These are phyloP conservation scores for Candida chauliodis DNA, from an alignment of 805 yeast species.

Conservation along the genomic window DNA sequence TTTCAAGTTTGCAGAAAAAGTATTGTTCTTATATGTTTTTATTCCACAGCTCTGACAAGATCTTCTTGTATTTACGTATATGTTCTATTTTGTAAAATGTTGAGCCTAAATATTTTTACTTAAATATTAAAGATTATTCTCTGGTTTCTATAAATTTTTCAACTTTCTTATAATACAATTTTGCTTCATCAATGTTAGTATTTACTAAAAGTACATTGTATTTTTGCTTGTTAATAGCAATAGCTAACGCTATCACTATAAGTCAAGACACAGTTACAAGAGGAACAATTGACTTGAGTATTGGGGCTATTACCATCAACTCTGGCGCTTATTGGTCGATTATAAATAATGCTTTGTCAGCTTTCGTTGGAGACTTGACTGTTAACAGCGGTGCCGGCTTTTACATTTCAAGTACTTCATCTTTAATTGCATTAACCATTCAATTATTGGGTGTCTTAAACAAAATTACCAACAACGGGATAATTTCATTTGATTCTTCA, in stretches of 20 bases:
- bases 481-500: conserved; percentile 19
- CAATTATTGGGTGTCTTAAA: conserved; percentile 12
- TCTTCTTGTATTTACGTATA: too few relatives aligned
- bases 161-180: too few relatives aligned
- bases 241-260: conserved; percentile 3
- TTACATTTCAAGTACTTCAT: conserved; percentile 17
- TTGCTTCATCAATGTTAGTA: conserved; percentile 4
- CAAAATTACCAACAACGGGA: conserved; percentile 16
- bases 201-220: neutral
- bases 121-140: too few relatives aligned
- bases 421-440: conserved; percentile 11
- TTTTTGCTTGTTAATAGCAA: conserved; percentile 4
- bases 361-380: conserved; percentile 20
- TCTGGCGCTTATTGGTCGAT: conserved; percentile 25
- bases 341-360: conserved; percentile 18
- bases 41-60: too few relatives aligned
- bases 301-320: conserved; percentile 19
- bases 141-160: too few relatives aligned
- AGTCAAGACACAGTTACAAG: conserved; percentile 15
- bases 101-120: too few relatives aligned
- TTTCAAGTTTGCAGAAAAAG: too few relatives aligned
- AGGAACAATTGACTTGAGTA: conserved; percentile 15
- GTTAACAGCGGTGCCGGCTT: conserved; percentile 21
- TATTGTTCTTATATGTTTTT: too few relatives aligned
- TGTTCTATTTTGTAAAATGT: too few relatives aligned